Evolutionary conservation across 139 green algal species (phyloP).

Genomic region (Ettlia oleoabundans): DNA sequence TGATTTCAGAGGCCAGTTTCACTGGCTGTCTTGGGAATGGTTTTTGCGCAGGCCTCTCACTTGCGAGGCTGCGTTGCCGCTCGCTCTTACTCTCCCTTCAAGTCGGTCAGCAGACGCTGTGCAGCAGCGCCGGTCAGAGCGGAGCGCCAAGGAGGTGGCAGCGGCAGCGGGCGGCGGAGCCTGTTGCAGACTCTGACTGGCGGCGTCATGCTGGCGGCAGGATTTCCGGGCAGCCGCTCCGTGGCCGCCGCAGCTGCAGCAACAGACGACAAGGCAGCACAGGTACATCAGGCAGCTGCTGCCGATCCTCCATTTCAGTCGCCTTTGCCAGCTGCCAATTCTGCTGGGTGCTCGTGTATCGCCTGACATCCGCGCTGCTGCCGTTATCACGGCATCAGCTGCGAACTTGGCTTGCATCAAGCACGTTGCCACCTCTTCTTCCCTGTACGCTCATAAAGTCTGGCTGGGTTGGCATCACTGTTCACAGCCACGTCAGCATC

Average conservation of each 20-base stretch:
- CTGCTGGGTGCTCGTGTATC: no score
- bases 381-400: no score
- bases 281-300: not conserved
- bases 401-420: no score
- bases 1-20: no score
- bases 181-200: not conserved
- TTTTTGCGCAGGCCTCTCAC: no score
- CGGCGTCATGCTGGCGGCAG: not conserved
- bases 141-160: not conserved
- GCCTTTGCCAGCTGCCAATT: no score
- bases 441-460: not conserved
- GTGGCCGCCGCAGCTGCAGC: slow-evolving; percentile 13
- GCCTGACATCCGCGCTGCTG: no score
- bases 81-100: no score
- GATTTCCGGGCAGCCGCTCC: not conserved
- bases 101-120: no score
- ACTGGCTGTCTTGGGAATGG: no score
- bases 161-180: not conserved
- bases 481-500: no score
- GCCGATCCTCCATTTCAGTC: not conserved
- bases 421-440: not conserved
- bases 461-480: not conserved
- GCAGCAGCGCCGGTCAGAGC: not conserved
- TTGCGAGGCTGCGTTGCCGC: no score
- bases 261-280: not conserved